A percentile compares a stretch with the other conserved stretches of the same genome.
Conservation (phyloP, 2,329 filamentous ascomycete species). For the Lasiodiplodia theobromae region DNA sequence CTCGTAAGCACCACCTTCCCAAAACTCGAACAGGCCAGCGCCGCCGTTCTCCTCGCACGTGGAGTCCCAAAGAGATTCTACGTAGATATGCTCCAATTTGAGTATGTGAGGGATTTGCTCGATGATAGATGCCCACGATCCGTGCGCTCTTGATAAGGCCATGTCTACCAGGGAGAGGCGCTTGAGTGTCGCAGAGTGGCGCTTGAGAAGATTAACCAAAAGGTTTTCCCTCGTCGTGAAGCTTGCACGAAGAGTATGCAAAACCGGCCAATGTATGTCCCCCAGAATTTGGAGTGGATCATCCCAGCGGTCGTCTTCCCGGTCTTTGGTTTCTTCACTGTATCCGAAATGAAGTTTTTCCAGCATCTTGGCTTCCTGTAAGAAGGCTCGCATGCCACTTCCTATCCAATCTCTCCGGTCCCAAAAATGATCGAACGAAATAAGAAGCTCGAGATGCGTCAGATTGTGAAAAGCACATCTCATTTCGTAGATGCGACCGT, state of each 20-base stretch:
- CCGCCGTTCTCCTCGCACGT: constrained; percentile 17
- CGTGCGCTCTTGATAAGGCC: constrained; percentile 6
- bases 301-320: constrained; percentile 21
- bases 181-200: constrained; percentile 33
- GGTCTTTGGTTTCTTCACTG: constrained; percentile 29
- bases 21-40: constrained; percentile 19
- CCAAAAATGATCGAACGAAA: constrained; percentile 30
- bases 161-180: constrained; percentile 29
- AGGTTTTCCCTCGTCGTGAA: constrained; percentile 29
- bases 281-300: constrained; percentile 33
- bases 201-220: constrained; percentile 33
- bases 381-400: constrained; percentile 29
- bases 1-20: constrained; percentile 25
- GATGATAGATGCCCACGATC: constrained; percentile 30
- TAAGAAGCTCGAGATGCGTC: constrained; percentile 24
- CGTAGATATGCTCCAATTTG: constrained; percentile 33
- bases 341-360: constrained; percentile 33
- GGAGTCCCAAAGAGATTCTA: constrained; percentile 35
- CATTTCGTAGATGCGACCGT: constrained; percentile 16
- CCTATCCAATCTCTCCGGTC: constrained; percentile 14
- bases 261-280: constrained; percentile 32
- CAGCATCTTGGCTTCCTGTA: constrained; percentile 27
- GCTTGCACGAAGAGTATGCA: constrained; percentile 32
- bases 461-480: constrained; percentile 13
- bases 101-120: constrained; percentile 34